A percentile compares a stretch with the other conserved stretches of the same genome.
Conservation (phyloP, 2,329 filamentous ascomycete species). For the Colletotrichum chlorophyti region DNA sequence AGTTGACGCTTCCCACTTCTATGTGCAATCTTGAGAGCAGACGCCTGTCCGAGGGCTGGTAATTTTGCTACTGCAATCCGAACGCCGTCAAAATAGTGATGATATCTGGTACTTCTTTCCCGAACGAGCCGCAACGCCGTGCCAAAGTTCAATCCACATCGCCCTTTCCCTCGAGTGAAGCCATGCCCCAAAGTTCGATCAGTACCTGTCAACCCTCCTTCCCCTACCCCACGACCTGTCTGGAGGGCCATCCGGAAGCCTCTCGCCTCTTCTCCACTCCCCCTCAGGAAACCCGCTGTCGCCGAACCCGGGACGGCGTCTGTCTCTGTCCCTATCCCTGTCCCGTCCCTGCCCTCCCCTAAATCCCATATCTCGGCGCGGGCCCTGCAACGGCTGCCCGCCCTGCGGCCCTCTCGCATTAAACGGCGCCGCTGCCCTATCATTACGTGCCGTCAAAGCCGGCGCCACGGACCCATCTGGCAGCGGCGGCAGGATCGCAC, state of each 20-base stretch:
- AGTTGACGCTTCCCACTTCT: too few relatives aligned
- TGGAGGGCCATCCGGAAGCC: constrained; percentile 58
- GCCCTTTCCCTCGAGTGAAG: too few relatives aligned
- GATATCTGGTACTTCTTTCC: background rate
- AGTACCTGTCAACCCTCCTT: constrained; percentile 45
- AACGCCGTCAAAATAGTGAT: background rate
- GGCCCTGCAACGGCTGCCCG: constrained; percentile 1
- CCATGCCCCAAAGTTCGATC: background rate
- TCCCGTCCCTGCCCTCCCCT: constrained; percentile 42
- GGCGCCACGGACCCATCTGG: constrained; percentile 77
- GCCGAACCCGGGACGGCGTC: constrained; percentile 44
- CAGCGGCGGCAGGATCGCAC: constrained; percentile 79
- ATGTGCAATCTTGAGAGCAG: background rate
- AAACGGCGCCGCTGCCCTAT: constrained; percentile 46
- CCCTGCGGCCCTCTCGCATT: constrained; percentile 37
- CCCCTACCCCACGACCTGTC: constrained; percentile 48
- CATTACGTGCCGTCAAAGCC: constrained; percentile 55
- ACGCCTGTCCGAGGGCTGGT: background rate
- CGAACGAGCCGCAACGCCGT: background rate
- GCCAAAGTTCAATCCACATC: background rate
- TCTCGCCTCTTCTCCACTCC: constrained; percentile 73
- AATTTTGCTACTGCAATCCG: too few relatives aligned
- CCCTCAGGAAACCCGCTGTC: constrained; percentile 52
- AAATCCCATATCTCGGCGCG: constrained; percentile 25
- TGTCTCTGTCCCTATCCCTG: constrained; percentile 44